Conservation (phyloP, 768 basidiomycete species). For the Lactarius vividus region DNA sequence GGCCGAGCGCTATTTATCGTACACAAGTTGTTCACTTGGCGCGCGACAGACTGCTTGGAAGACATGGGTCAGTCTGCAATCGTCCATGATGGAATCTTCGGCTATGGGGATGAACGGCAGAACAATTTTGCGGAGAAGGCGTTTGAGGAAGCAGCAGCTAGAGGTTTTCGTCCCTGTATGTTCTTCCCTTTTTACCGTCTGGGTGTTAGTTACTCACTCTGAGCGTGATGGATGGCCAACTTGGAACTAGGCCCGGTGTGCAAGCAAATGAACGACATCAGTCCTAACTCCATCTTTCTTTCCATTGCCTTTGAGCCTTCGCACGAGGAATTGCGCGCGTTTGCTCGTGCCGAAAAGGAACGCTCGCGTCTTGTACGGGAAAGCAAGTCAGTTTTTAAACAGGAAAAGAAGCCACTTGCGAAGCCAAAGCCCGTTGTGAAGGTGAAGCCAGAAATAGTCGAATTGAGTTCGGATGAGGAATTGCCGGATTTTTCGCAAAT, state of each 20-base stretch:
- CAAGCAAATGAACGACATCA: constrained; percentile 59
- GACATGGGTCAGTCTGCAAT: constrained; percentile 52
- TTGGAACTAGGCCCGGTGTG: constrained; percentile 58
- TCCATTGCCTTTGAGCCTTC: constrained; percentile 68
- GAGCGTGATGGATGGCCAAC: background rate
- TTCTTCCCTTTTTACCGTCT: constrained; percentile 10
- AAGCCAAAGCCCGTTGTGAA: constrained; percentile 21
- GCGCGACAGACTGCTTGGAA: constrained; percentile 49
- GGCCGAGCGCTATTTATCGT: constrained; percentile 21
- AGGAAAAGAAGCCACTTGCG: constrained; percentile 20
- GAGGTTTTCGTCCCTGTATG: constrained; percentile 59
- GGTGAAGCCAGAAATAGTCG: constrained; percentile 24
- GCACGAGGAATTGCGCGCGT: constrained; percentile 50
- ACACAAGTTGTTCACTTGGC: background rate
- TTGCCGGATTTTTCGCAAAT: constrained; percentile 48
- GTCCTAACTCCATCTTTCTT: constrained; percentile 52
- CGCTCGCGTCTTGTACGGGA: constrained; percentile 10
- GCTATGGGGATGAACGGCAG: constrained; percentile 53
- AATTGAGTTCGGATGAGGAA: constrained; percentile 44
- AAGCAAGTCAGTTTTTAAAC: background rate
- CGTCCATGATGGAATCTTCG: constrained; percentile 58
- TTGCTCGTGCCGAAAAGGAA: constrained; percentile 34
- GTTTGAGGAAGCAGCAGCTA: constrained; percentile 54
- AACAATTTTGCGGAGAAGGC: constrained; percentile 54
- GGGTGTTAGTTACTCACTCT: background rate